Conservation (phyloP, 805 yeast genomes). For the Metschnikowia matae region DNA sequence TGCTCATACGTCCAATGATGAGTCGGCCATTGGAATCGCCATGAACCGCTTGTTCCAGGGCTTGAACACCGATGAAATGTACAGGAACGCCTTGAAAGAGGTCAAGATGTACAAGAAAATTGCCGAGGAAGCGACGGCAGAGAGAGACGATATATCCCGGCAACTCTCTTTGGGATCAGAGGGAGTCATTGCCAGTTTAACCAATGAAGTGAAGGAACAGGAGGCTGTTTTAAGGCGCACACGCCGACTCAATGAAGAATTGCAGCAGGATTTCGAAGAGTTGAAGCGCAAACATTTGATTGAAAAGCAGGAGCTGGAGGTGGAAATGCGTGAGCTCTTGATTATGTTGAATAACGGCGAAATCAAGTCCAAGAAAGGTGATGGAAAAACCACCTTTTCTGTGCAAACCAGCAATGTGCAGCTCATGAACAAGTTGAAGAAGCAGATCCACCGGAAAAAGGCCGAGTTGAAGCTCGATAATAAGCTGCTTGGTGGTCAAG, state of each 20-base stretch:
- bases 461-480: conserved; percentile 46
- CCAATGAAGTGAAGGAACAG: conserved; percentile 60
- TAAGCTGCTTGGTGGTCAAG: conserved; percentile 45
- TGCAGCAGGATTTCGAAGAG: conserved; percentile 60
- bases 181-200: conserved; percentile 58
- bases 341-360: conserved; percentile 53
- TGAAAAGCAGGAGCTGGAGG: conserved; percentile 72
- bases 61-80: conserved; percentile 81
- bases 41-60: conserved; percentile 68
- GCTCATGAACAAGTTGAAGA: conserved; percentile 40
- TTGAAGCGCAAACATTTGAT: conserved; percentile 52
- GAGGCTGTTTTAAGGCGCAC: conserved; percentile 55
- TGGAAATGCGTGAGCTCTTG: conserved; percentile 70
- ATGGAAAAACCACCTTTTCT: conserved; percentile 35
- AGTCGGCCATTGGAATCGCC: conserved; percentile 62
- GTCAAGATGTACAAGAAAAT: conserved; percentile 19
- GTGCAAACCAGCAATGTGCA: conserved; percentile 32
- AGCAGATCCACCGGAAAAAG: conserved; percentile 44
- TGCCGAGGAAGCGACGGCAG: conserved; percentile 28
- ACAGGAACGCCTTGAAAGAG: conserved; percentile 55
- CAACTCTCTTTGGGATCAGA: conserved; percentile 75
- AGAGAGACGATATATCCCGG: conserved; percentile 54
- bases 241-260: conserved; percentile 56
- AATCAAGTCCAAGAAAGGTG: conserved; percentile 28
- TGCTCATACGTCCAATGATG: conserved; percentile 46